Evolutionary conservation across 345 rosid genomes (phyloP), one percentile per base, ranked within the genome.

Genomic region (Salix arbutifolia): DNA sequence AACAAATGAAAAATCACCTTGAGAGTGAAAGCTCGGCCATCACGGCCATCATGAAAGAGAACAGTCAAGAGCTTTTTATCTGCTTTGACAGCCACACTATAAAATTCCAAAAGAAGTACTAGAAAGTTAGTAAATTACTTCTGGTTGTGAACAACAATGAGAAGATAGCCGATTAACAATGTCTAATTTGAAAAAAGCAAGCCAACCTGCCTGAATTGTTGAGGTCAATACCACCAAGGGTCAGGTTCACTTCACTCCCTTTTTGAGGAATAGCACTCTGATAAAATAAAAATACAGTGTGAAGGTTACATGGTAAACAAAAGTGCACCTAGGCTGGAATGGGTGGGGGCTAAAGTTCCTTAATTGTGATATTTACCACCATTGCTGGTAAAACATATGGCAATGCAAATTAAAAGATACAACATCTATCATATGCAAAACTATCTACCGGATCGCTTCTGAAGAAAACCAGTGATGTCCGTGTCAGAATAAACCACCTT

Each of bases 201-300:
- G 90, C 99, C 90, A 85, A 96, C 99, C 99, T 96, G 97, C 99
- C 99, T 94, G 99, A 92, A 89, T 88, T 96, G 98, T 96, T 92
- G 91, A 96, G 99, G 85, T 96, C 99, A 85, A 96, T 91, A 69
- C 96, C 93, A 72, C 96, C 96, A 64, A 91, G 93, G 40, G 88
- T 94, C 78, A 90, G 83, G 85, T 89, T 89, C 60, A 87, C 90
- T 88, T 91, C 96, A 87, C 85, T 75, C 46, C 91, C 91, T 76
- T 78, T 91, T 82, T 86, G 93, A 66, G 88, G 83, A 81, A 76
- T 42, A 68, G 87, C 89, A 82, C 80, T 91, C 96, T 88, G 89
- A 81, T 77, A 76, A 76, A 78, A 33, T 50, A 56, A 65, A 52
- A 75, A 38, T 31, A 64, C 8, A 68, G 60, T 19, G 65, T 81